Evolutionary conservation across 2,329 filamentous ascomycete genomes (phyloP), one percentile per base, ranked within the genome.

Genomic region (Mariannaea elegans): DNA sequence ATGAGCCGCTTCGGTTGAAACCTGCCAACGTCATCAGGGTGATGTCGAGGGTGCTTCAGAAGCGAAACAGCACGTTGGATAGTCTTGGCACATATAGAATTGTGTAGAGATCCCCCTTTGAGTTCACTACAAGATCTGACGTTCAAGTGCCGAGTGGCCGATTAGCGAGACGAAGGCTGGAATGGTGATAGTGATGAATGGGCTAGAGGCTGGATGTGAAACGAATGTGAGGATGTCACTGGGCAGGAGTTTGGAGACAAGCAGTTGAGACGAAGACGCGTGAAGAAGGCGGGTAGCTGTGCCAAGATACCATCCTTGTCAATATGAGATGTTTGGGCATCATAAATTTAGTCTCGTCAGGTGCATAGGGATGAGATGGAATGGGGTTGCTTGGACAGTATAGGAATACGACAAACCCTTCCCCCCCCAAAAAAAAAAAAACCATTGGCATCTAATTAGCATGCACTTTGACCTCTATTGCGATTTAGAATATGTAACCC

Each of bases 201-300:
- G 47, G 48, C 54, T 36, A 23, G 50, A 54, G 44, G 39, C 38
- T 32, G 56, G 38, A 23, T 49, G 48, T 59, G 56, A 59, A 49
- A 59, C 56, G 49, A 24, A 44, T 34, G 47, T 48, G 48, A 48
- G 44, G 29, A 38, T 29, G 27, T 42, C 21, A 16, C 24, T 31
- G 38, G 44, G 49, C n/a, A 36, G 32, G 12, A n/a, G 39, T 31
- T 34, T 38, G 49, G 49, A 49, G 32, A 24, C 48, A 45, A 44
- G 31, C 24, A n/a, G 38, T 21, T 41, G 16, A 41, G 41, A 38
- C 23, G 39, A 46, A 24, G 32, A 23, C 36, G 45, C 16, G 18
- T 7, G 7, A 21, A 21, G 24, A 46, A 19, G 38, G 16, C n/a
- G n/a, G n/a, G n/a, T n/a, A n/a, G n/a, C n/a, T n/a, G n/a, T n/a